A percentile compares a stretch with the other conserved stretches of the same genome.
Evolutionary conservation across 83 land plant species (phyloP).

Genomic region (Larix sibirica): DNA sequence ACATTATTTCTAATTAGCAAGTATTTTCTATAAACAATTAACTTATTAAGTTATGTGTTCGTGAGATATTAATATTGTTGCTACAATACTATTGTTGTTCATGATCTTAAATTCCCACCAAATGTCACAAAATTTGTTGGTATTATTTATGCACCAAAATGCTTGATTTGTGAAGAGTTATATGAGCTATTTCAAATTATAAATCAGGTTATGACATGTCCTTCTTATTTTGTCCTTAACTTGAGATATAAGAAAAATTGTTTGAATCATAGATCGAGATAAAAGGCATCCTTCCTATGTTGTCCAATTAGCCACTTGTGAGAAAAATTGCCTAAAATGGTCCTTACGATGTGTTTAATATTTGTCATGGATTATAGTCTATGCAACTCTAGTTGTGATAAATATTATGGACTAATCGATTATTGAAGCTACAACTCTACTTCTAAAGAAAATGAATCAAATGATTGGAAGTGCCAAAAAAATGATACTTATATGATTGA

Average conservation of each 20-base stretch:
- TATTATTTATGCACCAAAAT: slow-evolving; percentile 22
- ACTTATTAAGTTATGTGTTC: neutral
- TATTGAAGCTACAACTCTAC: too few species aligned
- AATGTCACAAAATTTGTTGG: slow-evolving; percentile 94
- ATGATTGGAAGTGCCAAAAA: too few species aligned
- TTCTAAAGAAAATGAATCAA: too few species aligned
- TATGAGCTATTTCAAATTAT: neutral
- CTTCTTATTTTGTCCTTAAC: neutral
- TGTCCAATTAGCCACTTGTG: neutral
- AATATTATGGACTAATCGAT: too few species aligned
- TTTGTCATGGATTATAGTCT: neutral
- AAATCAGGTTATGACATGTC: neutral
- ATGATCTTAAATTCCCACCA: slow-evolving; percentile 94
- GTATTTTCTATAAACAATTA: neutral
- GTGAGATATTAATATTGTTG: slow-evolving; percentile 4
- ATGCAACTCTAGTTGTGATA: slow-evolving; percentile 72
- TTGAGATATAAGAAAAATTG: neutral
- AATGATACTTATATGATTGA: too few species aligned
- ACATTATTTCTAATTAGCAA: neutral
- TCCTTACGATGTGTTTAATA: neutral
- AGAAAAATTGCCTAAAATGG: neutral
- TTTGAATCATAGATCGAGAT: neutral
- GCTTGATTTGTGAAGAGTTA: neutral
- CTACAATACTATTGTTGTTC: slow-evolving; percentile 85
- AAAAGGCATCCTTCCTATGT: neutral